phyloP scores from a whole-genome alignment of 192 early-diverging fungal genomes.

The Linnemannia zychae region DNA sequence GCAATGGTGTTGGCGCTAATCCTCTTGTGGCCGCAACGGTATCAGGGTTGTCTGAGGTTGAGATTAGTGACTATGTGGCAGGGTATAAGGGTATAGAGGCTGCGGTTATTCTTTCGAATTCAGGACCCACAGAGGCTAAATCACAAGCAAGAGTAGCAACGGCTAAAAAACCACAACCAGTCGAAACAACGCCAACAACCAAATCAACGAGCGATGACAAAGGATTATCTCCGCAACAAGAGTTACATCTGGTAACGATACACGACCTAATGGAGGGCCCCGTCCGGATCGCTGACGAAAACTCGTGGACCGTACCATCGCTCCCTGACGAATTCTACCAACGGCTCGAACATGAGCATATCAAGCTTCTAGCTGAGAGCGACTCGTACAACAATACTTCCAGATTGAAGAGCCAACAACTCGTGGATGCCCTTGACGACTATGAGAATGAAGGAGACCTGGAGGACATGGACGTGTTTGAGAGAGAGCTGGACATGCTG shows the following conservation, averaged over 20 bases:
- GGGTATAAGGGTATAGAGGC: background rate
- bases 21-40: background rate
- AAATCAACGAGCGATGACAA: background rate
- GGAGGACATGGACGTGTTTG: conserved; percentile 1
- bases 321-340: background rate
- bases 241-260: background rate
- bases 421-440: background rate
- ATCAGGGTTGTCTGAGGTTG: background rate
- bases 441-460: background rate
- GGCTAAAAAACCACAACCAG: background rate
- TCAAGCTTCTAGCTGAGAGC: background rate
- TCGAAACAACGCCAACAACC: background rate
- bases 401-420: background rate
- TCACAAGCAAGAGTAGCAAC: background rate
- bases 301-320: background rate
- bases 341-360: background rate
- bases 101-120: background rate
- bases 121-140: background rate
- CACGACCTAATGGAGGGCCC: background rate
- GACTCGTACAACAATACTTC: background rate
- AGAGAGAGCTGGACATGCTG: conserved; percentile 10
- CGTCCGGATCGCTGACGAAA: background rate
- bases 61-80: background rate
- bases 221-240: background rate
- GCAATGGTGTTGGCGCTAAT: background rate